Evolutionary conservation across 2,329 filamentous ascomycete genomes (phyloP).

Genomic region (Aspergillus luchuensis): DNA sequence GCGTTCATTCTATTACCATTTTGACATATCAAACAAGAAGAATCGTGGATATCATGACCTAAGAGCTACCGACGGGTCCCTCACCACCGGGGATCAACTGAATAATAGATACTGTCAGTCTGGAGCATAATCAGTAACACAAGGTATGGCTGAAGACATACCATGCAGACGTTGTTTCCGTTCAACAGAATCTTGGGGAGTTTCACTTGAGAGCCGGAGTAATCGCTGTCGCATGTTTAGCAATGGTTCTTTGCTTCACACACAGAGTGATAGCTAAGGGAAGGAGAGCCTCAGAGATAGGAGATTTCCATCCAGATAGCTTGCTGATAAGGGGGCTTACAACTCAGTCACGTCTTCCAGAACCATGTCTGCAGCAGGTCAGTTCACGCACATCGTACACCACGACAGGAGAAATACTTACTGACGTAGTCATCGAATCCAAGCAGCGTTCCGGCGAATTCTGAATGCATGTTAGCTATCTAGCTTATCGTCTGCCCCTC

Average conservation of each 20-base stretch:
- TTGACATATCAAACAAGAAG: conserved; percentile 15
- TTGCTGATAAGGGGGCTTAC: conserved; percentile 56
- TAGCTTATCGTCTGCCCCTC: not conserved
- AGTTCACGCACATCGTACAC: conserved; percentile 19
- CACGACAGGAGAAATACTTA: conserved; percentile 58
- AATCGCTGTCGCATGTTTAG: conserved; percentile 66
- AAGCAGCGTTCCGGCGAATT: conserved; percentile 91
- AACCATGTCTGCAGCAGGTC: conserved; percentile 76
- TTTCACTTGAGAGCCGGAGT: conserved; percentile 82
- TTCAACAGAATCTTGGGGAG: conserved; percentile 94
- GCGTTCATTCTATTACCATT: conserved; percentile 19
- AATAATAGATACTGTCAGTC: not conserved
- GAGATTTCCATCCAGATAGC: conserved; percentile 8
- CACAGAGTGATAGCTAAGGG: not conserved
- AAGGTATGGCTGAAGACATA: conserved; percentile 42
- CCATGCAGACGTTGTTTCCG: conserved; percentile 99
- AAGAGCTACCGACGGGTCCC: conserved; percentile 56
- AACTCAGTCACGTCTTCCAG: conserved; percentile 96
- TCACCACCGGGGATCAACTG: conserved; percentile 79
- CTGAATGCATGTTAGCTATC: conserved; percentile 51
- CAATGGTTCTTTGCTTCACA: not conserved
- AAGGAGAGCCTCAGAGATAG: not conserved
- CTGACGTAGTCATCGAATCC: conserved; percentile 99
- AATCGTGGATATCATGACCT: conserved; percentile 19
- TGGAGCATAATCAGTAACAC: not conserved